Evolutionary conservation across 371 early-diverging fungal species (phyloP).

Genomic region (Mortierella sp.): DNA sequence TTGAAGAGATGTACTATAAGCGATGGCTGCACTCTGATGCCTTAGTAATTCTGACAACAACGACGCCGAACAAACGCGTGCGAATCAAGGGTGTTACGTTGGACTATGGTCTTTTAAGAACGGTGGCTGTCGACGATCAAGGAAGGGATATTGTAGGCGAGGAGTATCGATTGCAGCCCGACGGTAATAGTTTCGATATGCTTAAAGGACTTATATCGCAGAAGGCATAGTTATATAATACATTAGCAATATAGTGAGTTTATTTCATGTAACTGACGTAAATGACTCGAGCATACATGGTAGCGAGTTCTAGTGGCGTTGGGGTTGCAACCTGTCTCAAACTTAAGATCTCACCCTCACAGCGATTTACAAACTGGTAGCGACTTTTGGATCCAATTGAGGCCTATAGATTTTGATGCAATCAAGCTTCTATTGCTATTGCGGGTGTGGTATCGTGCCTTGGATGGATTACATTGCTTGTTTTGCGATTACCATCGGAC

Average conservation of each 20-base stretch:
- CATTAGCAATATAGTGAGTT: not conserved
- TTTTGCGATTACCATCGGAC: too few relatives aligned
- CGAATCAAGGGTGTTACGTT: constrained; percentile 83
- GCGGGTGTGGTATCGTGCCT: too few relatives aligned
- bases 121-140: constrained; percentile 67
- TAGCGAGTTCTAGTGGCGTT: too few relatives aligned
- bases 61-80: constrained; percentile 67
- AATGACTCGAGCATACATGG: too few relatives aligned
- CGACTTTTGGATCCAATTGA: too few relatives aligned
- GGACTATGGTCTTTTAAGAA: constrained; percentile 83
- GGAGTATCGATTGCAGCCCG: constrained; percentile 86
- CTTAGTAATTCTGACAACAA: constrained; percentile 75
- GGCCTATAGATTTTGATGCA: too few relatives aligned
- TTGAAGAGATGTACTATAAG: constrained; percentile 80
- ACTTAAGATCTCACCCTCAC: too few relatives aligned
- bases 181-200: constrained; percentile 98
- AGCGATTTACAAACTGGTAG: too few relatives aligned
- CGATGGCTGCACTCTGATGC: constrained; percentile 89
- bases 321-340: too few relatives aligned
- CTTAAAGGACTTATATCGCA: constrained; percentile 83
- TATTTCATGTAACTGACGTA: not conserved
- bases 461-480: too few relatives aligned
- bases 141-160: constrained; percentile 55
- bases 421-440: too few relatives aligned
- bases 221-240: constrained; percentile 14